Base-by-base conservation (phyloP, 2,329 filamentous ascomycete species). In the Penicillium sp. region DNA sequence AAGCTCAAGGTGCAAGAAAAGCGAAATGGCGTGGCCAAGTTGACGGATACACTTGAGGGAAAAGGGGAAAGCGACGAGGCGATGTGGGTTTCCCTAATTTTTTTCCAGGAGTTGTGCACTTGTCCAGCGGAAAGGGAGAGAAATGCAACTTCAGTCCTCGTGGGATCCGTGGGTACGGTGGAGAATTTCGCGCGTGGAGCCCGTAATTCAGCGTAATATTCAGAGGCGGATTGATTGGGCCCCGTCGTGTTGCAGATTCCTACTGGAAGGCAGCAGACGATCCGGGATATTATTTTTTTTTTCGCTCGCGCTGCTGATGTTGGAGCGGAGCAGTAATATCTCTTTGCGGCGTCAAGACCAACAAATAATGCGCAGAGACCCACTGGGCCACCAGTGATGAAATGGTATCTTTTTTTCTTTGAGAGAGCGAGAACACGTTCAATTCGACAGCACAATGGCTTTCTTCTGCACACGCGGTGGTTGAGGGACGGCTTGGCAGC, bases 161-260 rank as follows among this genome's bases (percentile, higher is more conserved):
- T 73, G 71, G 68, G 67, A 69, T 71, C 68, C 70, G 70, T 71
- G 67, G 65, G 65, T 66, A 60, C 57, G 60, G 67, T 71, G 69
- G 68, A 68, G 60, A 52, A 51, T 40, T 47, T 55, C 47, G 47
- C 64, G 61, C 60, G 66, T 67, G 65, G 66, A 63, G 61, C 60
- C 62, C 55, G 62, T 65, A n/a, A n/a, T n/a, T n/a, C n/a, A n/a
- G n/a, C n/a, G n/a, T n/a, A 55, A 65, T 64, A 64, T 61, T 66
- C 61, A 30, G 56, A 14, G 26, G 35, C 35, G 35, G 8, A 38
- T 38, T 33, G 42, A 47, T 40, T 59, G 54, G 57, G 56, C 59
- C 47, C 42, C 24, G 55, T 24, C 7, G 33, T 40, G 49, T 52
- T 46, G 47, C 24, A 47, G 57, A 55, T 56, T 57, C 40, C 46